A percentile compares a stretch with the other conserved stretches of the same genome.
These are phyloP conservation scores for Amanita molliuscula DNA, from an alignment of 768 basidiomycete species.

Conservation along the genomic window DNA sequence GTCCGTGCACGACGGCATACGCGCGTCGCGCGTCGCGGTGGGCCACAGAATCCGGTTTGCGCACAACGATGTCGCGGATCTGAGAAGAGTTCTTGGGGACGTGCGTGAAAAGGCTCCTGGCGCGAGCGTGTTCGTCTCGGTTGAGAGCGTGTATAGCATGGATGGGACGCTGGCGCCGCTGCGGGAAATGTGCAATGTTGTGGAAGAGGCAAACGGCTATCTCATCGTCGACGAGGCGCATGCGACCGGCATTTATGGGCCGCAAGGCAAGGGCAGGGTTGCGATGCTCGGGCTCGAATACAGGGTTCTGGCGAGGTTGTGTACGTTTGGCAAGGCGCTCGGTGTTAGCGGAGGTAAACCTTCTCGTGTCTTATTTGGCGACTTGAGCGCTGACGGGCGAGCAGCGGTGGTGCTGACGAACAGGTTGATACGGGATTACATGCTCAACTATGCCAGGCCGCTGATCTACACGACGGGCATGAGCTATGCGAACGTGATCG, in stretches of 20 bases:
- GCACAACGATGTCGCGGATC: slow-evolving; percentile 57
- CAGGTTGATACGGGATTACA: slow-evolving; percentile 65
- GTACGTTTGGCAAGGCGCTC: slow-evolving; percentile 91
- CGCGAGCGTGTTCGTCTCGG: slow-evolving; percentile 60
- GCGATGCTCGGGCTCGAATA: slow-evolving; percentile 58
- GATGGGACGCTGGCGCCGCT: slow-evolving; percentile 88
- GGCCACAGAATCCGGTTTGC: slow-evolving; percentile 38
- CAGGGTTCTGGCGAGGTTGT: slow-evolving; percentile 66
- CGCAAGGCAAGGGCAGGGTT: slow-evolving; percentile 66
- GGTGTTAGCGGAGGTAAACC: slow-evolving; percentile 76
- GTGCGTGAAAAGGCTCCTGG: slow-evolving; percentile 22
- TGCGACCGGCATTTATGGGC: slow-evolving; percentile 83
- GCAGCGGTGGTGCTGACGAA: slow-evolving; percentile 70
- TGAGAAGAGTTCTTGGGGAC: slow-evolving; percentile 33
- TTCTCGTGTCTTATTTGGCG: neutral
- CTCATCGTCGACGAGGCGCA: slow-evolving; percentile 92
- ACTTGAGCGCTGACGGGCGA: neutral
- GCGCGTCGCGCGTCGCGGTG: slow-evolving; percentile 40
- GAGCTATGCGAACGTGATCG: slow-evolving; percentile 65
- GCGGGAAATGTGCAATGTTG: slow-evolving; percentile 44
- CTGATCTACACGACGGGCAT: slow-evolving; percentile 89
- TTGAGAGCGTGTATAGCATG: slow-evolving; percentile 93
- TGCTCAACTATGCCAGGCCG: slow-evolving; percentile 87
- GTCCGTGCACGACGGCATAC: slow-evolving; percentile 83
- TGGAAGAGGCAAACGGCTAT: slow-evolving; percentile 56